Evolutionary conservation across 75 land plant species (phyloP).

Genomic region (Sequoia sempervirens): DNA sequence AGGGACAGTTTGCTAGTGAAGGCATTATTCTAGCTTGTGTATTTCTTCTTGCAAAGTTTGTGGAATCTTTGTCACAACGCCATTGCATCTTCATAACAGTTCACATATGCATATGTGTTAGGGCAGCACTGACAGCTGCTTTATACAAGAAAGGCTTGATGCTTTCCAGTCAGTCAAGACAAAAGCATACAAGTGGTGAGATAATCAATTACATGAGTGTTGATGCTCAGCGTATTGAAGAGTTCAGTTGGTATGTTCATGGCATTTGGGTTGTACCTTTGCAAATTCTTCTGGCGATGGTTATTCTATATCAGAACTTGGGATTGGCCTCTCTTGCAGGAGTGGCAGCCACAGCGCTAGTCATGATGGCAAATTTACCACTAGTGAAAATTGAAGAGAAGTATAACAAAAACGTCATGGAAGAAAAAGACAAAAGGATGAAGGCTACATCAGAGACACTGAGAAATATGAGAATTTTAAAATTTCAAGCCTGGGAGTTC

Average conservation of each 20-base stretch:
- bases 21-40: conserved; percentile 1
- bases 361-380: conserved; percentile 17
- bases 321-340: conserved; percentile 60
- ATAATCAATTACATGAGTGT: too few species aligned
- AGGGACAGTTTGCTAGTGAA: too few species aligned
- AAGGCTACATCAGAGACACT: conserved; percentile 19
- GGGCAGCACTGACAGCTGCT: not conserved
- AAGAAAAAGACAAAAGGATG: conserved; percentile 80
- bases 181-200: conserved; percentile 9
- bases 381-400: conserved; percentile 42
- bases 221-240: conserved; percentile 11
- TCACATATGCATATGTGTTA: conserved; percentile 19
- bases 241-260: conserved; percentile 61
- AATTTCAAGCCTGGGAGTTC: conserved; percentile 83
- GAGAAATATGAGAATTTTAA: conserved; percentile 64
- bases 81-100: conserved; percentile 18
- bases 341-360: conserved; percentile 48
- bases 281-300: conserved; percentile 62
- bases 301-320: conserved; percentile 42
- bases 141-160: conserved; percentile 26
- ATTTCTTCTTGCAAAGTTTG: conserved; percentile 24
- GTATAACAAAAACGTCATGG: conserved; percentile 67
- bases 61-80: conserved; percentile 15
- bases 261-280: conserved; percentile 68
- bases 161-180: conserved; percentile 25